A percentile compares a stretch with the other conserved stretches of the same genome.
Conservation (phyloP, 1,284 basidiomycete genomes). For the Singerocomus rubriflavus region DNA sequence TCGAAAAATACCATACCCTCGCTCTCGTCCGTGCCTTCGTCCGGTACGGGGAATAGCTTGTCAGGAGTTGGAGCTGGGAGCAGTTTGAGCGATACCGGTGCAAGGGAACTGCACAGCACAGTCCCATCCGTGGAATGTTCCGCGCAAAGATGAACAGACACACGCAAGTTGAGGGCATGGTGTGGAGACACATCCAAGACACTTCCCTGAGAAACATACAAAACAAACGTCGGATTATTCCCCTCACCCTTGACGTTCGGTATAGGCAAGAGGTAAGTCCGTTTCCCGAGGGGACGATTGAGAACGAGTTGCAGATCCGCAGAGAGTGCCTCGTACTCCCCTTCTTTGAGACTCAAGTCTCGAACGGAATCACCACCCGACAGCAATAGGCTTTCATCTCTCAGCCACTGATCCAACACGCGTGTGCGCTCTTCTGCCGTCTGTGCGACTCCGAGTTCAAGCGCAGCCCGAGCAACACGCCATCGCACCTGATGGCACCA, state of each 20-base stretch:
- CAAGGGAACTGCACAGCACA: constrained; percentile 39
- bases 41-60: constrained; percentile 57
- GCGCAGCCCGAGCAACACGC: constrained; percentile 75
- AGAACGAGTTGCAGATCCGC: constrained; percentile 41
- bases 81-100: constrained; percentile 50
- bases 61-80: constrained; percentile 57
- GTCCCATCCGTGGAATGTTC: constrained; percentile 15
- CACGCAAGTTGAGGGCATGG: constrained; percentile 39
- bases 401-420: constrained; percentile 61
- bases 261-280: constrained; percentile 52
- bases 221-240: constrained; percentile 36
- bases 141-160: constrained; percentile 45
- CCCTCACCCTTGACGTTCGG: constrained; percentile 16
- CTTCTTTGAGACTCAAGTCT: constrained; percentile 14
- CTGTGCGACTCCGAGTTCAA: constrained; percentile 57
- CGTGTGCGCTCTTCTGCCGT: constrained; percentile 30
- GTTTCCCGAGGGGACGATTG: constrained; percentile 40
- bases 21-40: constrained; percentile 68
- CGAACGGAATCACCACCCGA: constrained; percentile 10
- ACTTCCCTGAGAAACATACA: constrained; percentile 61
- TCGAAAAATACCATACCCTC: constrained; percentile 68
- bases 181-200: constrained; percentile 51
- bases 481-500: constrained; percentile 98
- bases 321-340: constrained; percentile 37
- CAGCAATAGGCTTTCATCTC: constrained; percentile 52